Evolutionary conservation across 805 yeast genomes (phyloP).

Genomic region (Nakazawaea wickerhamii): DNA sequence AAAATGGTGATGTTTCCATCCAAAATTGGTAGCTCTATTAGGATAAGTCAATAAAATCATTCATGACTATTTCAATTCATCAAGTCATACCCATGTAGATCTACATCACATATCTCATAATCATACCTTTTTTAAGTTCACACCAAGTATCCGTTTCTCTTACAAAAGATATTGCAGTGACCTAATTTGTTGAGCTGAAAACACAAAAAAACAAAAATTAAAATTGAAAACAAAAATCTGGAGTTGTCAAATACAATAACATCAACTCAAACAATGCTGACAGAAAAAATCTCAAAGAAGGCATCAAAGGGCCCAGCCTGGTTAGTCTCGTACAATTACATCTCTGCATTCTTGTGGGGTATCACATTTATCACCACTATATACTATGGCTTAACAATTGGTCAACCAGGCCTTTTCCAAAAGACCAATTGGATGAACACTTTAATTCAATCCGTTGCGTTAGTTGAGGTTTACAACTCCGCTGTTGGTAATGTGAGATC

Average conservation of each 20-base stretch:
- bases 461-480: conserved; percentile 77
- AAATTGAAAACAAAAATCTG: too few relatives aligned
- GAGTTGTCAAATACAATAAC: too few relatives aligned
- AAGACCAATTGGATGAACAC: conserved; percentile 56
- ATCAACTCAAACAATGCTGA: conserved; percentile 4
- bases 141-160: too few relatives aligned
- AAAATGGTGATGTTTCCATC: conserved; percentile 4
- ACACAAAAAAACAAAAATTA: too few relatives aligned
- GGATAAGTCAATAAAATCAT: too few relatives aligned
- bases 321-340: conserved; percentile 27
- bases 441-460: conserved; percentile 69
- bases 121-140: too few relatives aligned
- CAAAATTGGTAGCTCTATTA: neutral
- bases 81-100: too few relatives aligned
- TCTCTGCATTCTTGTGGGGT: conserved; percentile 29
- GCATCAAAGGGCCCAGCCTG: conserved; percentile 17
- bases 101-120: too few relatives aligned
- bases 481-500: conserved; percentile 77
- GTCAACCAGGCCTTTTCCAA: conserved; percentile 58
- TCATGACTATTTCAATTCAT: too few relatives aligned
- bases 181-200: too few relatives aligned
- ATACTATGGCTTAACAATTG: conserved; percentile 4
- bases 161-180: too few relatives aligned
- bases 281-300: neutral
- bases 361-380: conserved; percentile 25